Percentiles rank a stretch among this genome's conserved stretches.
These are phyloP conservation scores for Endotrypanum monterogeii DNA, from an alignment of 208 protist species.

Conservation along the genomic window DNA sequence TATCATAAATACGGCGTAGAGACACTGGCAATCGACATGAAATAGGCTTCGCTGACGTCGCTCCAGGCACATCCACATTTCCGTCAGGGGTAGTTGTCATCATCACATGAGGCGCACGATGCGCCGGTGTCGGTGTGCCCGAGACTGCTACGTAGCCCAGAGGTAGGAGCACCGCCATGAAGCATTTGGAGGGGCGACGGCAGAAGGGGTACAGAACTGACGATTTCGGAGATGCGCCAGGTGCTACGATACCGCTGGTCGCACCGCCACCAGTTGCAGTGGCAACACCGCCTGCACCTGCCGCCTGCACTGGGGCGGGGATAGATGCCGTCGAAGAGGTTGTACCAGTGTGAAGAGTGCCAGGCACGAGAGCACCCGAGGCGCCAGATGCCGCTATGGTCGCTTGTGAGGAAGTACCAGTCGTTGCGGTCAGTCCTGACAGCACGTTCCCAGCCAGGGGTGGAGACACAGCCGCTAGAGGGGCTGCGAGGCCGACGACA, in stretches of 20 bases:
- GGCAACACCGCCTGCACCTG: not conserved
- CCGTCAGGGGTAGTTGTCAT: not conserved
- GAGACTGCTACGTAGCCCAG: conserved; percentile 47
- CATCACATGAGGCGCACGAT: not conserved
- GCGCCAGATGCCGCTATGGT: not conserved
- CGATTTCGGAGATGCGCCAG: not conserved
- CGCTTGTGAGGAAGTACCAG: not conserved
- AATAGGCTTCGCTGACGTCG: not conserved
- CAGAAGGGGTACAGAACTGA: conserved; percentile 14
- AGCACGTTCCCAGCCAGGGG: not conserved
- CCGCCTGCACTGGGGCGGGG: conserved; percentile 1
- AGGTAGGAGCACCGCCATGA: conserved; percentile 56
- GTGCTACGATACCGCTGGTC: not conserved
- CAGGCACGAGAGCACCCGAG: not conserved
- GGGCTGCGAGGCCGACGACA: not conserved
- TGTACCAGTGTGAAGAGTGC: not conserved
- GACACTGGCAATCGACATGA: not conserved
- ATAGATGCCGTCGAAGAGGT: conserved; percentile 7
- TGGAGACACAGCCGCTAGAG: not conserved
- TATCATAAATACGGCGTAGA: not conserved
- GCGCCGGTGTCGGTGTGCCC: conserved; percentile 18
- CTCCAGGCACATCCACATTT: not conserved
- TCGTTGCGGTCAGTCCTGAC: not conserved
- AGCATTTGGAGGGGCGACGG: conserved; percentile 24
- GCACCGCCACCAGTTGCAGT: not conserved